Conservation (phyloP, 2,329 filamentous ascomycete species). For the Zasmidium cellare region DNA sequence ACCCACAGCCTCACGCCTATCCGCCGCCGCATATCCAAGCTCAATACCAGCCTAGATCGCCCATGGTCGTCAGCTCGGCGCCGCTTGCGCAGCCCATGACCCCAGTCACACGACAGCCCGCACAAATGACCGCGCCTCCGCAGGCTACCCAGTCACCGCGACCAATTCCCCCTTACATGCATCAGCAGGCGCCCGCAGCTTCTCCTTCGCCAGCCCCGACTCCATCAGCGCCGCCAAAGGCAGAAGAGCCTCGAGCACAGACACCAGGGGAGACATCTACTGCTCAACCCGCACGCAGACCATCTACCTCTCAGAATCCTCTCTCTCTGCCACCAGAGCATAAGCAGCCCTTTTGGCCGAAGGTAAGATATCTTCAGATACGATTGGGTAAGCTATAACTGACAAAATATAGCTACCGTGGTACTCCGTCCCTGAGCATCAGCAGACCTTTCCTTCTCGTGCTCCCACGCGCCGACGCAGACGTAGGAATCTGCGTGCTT, state of each 20-base stretch:
- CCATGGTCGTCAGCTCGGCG: constrained; percentile 49
- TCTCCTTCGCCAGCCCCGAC: constrained; percentile 16
- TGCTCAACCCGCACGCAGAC: constrained; percentile 15
- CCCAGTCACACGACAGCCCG: constrained; percentile 40
- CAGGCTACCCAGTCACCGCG: constrained; percentile 33
- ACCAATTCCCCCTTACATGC: constrained; percentile 20
- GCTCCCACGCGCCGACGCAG: constrained; percentile 49
- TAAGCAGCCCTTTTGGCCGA: constrained; percentile 21
- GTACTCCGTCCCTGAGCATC: constrained; percentile 55
- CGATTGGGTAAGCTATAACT: not conserved
- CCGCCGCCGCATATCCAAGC: constrained; percentile 35
- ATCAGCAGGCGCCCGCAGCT: constrained; percentile 13
- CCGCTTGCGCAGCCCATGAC: constrained; percentile 51
- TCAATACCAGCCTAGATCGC: constrained; percentile 40
- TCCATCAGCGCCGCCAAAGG: constrained; percentile 12
- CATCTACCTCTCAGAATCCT: constrained; percentile 18
- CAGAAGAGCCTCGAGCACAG: constrained; percentile 16
- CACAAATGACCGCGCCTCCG: constrained; percentile 33
- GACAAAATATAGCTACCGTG: constrained; percentile 53
- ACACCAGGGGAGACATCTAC: constrained; percentile 21
- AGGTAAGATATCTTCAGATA: constrained; percentile 7
- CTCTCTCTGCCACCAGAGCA: constrained; percentile 19
- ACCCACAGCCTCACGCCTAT: constrained; percentile 40
- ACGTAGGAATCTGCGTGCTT: constrained; percentile 38
- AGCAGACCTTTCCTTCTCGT: constrained; percentile 53